phyloP scores from a whole-genome alignment of 2,329 filamentous ascomycete genomes.

The Arthrobotrys sinensis region DNA sequence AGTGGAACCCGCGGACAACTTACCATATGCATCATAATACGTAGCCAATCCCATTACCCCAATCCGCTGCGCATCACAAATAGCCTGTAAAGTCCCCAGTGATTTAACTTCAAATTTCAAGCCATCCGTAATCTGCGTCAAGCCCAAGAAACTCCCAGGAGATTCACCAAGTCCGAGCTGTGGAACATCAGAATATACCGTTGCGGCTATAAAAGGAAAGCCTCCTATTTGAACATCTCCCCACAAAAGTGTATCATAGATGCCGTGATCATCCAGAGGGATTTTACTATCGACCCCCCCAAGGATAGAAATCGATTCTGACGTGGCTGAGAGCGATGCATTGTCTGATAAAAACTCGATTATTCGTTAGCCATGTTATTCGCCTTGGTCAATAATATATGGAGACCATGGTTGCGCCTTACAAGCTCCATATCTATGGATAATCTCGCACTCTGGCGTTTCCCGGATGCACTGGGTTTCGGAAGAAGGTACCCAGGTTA shows the following conservation, averaged over 20 bases:
- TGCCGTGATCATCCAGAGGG: no score
- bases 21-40: neutral
- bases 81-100: conserved; percentile 1
- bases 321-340: no score
- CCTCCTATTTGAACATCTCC: no score
- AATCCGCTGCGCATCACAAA: neutral
- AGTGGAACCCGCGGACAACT: neutral
- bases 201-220: no score
- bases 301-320: no score
- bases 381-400: no score
- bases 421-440: neutral
- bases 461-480: neutral
- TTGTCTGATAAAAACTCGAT: no score
- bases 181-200: neutral
- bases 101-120: no score
- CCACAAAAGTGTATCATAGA: no score
- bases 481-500: neutral
- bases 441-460: neutral
- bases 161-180: neutral
- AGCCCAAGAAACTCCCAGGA: no score
- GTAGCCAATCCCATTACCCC: neutral
- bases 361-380: neutral
- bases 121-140: no score
- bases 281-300: no score
- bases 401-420: neutral